Percentiles rank a stretch among this genome's conserved stretches.
phyloP scores from a whole-genome alignment of 1,139 yeast genomes.

The Suhomyces panamericanus region DNA sequence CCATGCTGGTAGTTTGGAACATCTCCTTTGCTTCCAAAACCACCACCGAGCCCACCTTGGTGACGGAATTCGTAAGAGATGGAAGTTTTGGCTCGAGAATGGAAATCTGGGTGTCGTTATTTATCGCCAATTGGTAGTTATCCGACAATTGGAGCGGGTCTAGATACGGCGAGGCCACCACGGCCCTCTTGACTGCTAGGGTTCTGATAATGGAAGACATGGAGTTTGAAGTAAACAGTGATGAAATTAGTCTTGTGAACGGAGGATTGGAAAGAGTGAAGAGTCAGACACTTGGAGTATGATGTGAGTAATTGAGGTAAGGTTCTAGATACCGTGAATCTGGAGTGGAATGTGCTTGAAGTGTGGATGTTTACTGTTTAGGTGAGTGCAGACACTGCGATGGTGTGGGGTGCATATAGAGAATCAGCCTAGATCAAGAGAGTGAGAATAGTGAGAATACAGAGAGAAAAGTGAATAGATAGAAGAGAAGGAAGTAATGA shows the following conservation, averaged over 20 bases:
- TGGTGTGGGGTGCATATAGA: no score
- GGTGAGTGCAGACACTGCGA: no score
- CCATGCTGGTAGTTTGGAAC: slow-evolving; percentile 28
- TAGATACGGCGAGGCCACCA: slow-evolving; percentile 21
- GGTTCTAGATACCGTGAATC: not conserved
- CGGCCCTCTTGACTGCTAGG: slow-evolving; percentile 25
- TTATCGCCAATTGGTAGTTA: slow-evolving; percentile 41
- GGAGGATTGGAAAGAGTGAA: not conserved
- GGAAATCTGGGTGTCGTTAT: slow-evolving; percentile 34
- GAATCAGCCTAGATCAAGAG: no score
- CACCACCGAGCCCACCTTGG: slow-evolving; percentile 11
- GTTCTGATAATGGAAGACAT: slow-evolving; percentile 4
- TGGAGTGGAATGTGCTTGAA: no score
- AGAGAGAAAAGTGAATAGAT: no score
- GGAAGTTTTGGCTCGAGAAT: slow-evolving; percentile 45
- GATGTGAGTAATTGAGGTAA: not conserved
- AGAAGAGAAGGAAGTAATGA: no score
- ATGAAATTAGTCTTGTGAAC: not conserved
- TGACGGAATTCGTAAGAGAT: slow-evolving; percentile 31
- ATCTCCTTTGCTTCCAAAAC: slow-evolving; percentile 32
- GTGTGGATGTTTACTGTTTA: no score
- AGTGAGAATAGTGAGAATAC: no score
- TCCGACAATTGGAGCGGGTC: slow-evolving; percentile 42
- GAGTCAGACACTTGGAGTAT: not conserved
- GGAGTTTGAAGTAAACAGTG: not conserved